Conservation (phyloP, 129 eudicot species). For the Tanacetum coccineum region DNA sequence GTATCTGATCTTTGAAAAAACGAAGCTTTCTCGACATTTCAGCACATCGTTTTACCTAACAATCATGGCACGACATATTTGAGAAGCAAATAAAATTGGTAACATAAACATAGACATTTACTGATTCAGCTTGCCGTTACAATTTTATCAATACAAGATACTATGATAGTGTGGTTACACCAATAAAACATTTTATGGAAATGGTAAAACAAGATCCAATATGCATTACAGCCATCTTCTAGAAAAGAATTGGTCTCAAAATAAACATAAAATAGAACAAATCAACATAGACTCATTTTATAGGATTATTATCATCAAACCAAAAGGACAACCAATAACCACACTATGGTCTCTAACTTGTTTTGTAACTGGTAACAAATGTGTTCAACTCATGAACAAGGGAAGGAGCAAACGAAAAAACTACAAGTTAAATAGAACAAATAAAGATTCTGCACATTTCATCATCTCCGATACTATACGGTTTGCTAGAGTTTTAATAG, state of each 20-base stretch:
- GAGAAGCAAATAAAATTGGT: conserved; percentile 9
- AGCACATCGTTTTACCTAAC: conserved; percentile 92
- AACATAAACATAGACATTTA: conserved; percentile 12
- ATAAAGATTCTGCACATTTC: background rate
- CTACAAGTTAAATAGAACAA: background rate
- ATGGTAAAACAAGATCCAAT: conserved; percentile 10
- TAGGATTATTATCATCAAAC: background rate
- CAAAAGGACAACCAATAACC: background rate
- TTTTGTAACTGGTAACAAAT: conserved; percentile 8
- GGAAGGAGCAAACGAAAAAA: background rate
- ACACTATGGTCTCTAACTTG: conserved; percentile 2
- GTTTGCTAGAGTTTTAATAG: background rate
- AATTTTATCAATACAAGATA: conserved; percentile 1
- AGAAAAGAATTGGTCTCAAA: too few relatives aligned
- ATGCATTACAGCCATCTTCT: conserved; percentile 10
- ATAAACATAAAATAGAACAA: background rate
- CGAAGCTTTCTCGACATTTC: conserved; percentile 97
- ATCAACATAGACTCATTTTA: background rate
- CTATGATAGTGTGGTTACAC: background rate
- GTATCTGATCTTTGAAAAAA: conserved; percentile 88
- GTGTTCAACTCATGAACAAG: background rate
- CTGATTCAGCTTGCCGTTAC: background rate
- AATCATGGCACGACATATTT: conserved; percentile 15
- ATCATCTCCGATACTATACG: background rate
- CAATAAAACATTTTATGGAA: background rate